Evolutionary conservation across 257 asterid genomes (phyloP).

Genomic region (Solanum rostratum): DNA sequence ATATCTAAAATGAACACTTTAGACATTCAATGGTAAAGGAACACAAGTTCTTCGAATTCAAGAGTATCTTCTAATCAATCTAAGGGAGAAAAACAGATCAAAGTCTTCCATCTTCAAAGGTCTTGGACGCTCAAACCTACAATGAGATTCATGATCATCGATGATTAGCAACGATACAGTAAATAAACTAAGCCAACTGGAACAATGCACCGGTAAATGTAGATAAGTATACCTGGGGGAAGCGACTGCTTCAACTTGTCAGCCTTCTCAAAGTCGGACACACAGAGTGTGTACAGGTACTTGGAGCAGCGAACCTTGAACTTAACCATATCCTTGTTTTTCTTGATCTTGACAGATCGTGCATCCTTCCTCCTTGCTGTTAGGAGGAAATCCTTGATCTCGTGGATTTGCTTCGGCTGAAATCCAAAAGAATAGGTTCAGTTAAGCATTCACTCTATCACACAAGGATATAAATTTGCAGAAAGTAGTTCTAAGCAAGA

Average conservation of each 20-base stretch:
- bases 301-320: conserved; percentile 26
- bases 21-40: not conserved
- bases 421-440: not conserved
- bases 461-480: not conserved
- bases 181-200: not conserved
- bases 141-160: not conserved
- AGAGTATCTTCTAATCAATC: not conserved
- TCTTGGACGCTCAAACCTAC: conserved; percentile 30
- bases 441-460: not conserved
- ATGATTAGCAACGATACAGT: not conserved
- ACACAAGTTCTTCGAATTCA: not conserved
- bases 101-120: conserved; percentile 4
- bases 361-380: conserved; percentile 26
- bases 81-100: not conserved
- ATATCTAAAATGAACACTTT: not conserved
- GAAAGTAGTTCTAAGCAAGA: not conserved
- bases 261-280: conserved; percentile 19
- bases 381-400: conserved; percentile 23
- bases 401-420: conserved; percentile 21
- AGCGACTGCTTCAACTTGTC: conserved; percentile 26
- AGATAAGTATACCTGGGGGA: conserved; percentile 11
- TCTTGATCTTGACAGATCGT: conserved; percentile 19
- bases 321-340: conserved; percentile 19
- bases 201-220: no score
- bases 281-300: conserved; percentile 19